Percentiles rank a stretch among this genome's conserved stretches.
Evolutionary conservation across 768 basidiomycete genomes (phyloP).

Genomic region (Asterophora parasitica): DNA sequence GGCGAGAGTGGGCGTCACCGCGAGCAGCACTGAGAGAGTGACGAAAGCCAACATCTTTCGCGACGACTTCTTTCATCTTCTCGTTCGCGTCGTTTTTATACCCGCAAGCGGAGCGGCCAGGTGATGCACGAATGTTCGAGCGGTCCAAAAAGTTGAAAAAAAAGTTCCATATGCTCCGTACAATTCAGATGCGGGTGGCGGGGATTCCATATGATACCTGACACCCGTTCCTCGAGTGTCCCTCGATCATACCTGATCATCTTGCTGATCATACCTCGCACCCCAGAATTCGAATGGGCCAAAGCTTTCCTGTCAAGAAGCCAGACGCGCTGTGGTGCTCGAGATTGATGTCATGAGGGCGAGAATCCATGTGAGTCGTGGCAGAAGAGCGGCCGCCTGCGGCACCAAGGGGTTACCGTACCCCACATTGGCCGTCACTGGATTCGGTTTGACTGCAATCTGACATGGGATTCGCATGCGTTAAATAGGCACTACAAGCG

Average conservation of each 20-base stretch:
- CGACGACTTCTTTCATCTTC: neutral
- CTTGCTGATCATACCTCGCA: too few relatives aligned
- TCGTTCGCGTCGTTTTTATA: neutral
- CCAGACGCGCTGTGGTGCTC: neutral
- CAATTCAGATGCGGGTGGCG: neutral
- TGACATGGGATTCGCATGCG: too few relatives aligned
- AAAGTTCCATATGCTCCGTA: slow-evolving; percentile 1
- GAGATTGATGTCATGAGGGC: neutral
- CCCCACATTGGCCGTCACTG: too few relatives aligned
- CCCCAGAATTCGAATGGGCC: neutral
- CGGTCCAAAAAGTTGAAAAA: too few relatives aligned
- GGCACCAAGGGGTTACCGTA: too few relatives aligned
- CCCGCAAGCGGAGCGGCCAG: slow-evolving; percentile 5
- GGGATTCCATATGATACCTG: slow-evolving; percentile 1
- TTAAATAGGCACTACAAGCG: too few relatives aligned
- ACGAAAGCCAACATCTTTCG: slow-evolving; percentile 12
- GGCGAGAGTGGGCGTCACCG: slow-evolving; percentile 21
- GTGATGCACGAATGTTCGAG: neutral
- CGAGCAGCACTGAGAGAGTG: slow-evolving; percentile 16
- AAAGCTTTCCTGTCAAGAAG: neutral
- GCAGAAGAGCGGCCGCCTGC: slow-evolving; percentile 3
- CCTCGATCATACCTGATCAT: too few relatives aligned
- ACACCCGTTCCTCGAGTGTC: neutral
- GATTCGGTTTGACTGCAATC: too few relatives aligned
- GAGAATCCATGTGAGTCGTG: neutral